Evolutionary conservation across 2,329 filamentous ascomycete species (phyloP).

Genomic region (Fusarium odoratissimum): DNA sequence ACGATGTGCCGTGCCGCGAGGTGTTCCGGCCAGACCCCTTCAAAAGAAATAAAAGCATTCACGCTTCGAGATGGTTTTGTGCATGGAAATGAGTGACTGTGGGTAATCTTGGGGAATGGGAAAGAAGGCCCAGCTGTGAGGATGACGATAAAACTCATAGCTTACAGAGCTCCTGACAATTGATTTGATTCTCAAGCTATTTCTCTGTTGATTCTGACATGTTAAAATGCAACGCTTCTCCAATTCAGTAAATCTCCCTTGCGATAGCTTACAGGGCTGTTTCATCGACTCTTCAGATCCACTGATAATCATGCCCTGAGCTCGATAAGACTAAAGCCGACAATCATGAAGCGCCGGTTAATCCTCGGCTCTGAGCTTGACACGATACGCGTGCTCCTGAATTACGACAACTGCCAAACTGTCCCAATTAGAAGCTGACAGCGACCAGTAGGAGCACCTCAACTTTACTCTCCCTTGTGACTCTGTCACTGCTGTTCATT

Average conservation of each 20-base stretch:
- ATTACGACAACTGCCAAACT: conserved; percentile 51
- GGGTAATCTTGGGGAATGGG: neutral
- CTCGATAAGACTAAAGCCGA: conserved; percentile 1
- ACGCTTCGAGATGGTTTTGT: conserved; percentile 31
- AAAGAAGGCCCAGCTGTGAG: neutral
- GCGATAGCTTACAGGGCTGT: conserved; percentile 1
- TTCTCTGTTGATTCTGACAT: neutral
- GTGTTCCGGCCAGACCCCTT: conserved; percentile 33
- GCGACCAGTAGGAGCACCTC: conserved; percentile 24
- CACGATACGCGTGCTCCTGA: conserved; percentile 43
- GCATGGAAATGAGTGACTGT: neutral
- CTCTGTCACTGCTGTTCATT: conserved; percentile 2
- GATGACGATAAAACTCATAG: neutral
- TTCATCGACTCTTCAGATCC: conserved; percentile 16
- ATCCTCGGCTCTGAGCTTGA: conserved; percentile 34
- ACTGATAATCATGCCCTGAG: conserved; percentile 18
- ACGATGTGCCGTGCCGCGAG: conserved; percentile 36
- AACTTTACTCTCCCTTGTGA: conserved; percentile 27
- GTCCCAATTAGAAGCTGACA: conserved; percentile 42
- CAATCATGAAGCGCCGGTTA: conserved; percentile 33
- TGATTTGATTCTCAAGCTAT: no score
- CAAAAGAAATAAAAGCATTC: conserved; percentile 40
- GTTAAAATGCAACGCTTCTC: neutral
- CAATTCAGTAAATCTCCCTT: conserved; percentile 1
- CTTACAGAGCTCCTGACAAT: neutral